These are phyloP conservation scores for Aspergillus sclerotioniger DNA, from an alignment of 495 filamentous ascomycete genomes.

Conservation along the genomic window DNA sequence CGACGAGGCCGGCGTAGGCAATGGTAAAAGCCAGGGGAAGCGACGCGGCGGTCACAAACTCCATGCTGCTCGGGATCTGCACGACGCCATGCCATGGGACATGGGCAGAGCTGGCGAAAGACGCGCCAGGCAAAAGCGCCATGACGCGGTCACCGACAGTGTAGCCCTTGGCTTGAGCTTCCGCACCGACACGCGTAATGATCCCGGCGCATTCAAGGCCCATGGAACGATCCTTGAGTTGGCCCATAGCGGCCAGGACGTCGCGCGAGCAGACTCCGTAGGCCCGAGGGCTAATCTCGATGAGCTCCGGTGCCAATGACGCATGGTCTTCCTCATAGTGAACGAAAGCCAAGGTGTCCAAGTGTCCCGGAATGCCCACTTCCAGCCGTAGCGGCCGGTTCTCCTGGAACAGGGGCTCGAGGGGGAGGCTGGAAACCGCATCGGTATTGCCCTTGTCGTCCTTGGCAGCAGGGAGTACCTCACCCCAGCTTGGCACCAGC, in stretches of 20 bases:
- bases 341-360: slow-evolving; percentile 17
- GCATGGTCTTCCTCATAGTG: background rate
- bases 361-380: slow-evolving; percentile 23
- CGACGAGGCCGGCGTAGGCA: slow-evolving; percentile 16
- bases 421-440: background rate
- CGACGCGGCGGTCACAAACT: slow-evolving; percentile 13
- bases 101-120: background rate
- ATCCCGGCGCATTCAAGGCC: slow-evolving; percentile 46
- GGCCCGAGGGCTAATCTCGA: slow-evolving; percentile 28
- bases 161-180: slow-evolving; percentile 21
- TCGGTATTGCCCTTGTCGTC: too few relatives aligned
- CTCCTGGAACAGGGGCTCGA: slow-evolving; percentile 2
- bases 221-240: slow-evolving; percentile 26
- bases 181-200: slow-evolving; percentile 25
- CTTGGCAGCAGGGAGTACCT: too few relatives aligned
- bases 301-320: background rate
- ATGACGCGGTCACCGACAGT: slow-evolving; percentile 44
- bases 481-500: too few relatives aligned
- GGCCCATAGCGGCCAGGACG: slow-evolving; percentile 39
- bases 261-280: slow-evolving; percentile 47
- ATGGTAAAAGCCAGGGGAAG: slow-evolving; percentile 11
- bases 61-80: slow-evolving; percentile 16
- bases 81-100: background rate
- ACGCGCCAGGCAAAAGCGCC: background rate
- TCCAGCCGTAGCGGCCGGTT: slow-evolving; percentile 20